Base-by-base conservation (phyloP, 345 rosid species). In the Mangifera indica region DNA sequence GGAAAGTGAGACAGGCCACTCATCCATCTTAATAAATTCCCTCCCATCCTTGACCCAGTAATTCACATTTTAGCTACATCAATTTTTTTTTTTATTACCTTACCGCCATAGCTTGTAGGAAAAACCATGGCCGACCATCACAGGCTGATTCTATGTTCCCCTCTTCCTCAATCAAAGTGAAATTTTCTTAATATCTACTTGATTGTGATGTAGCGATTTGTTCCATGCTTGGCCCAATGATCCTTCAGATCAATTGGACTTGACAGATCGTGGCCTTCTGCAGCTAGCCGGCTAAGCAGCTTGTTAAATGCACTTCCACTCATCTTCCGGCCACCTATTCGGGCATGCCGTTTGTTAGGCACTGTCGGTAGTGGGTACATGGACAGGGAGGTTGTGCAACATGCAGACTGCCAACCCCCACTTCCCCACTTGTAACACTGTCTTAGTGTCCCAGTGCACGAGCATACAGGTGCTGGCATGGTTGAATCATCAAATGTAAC, bases 361-460 rank as follows among this genome's bases (percentile, higher is more conserved):
- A 89, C 81, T 1, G 93, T 84, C 0, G 98, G 99, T 34, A 95
- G 82, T 1, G 99, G 99, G 68, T 92, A 77, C 89, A 91, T 79
- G 10, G 99, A 95, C 59, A 95, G 62, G 24, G 89, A 81, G 60
- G 96, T 95, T 5, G 99, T 95, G 94, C 99, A 95, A 69, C 99
- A 95, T 1, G 99, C 86, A 56, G 99, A 95, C 67, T 95, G 98
- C 99, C 99, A 95, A 12, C 99, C 99, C 32, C 99, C 98, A 49
- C 83, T 95, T 6, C 99, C 99, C 99, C 99, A 95, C 81, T 95
- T 95, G 80, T 95, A 95, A 88, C 98, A 95, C 72, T 95, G 99
- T 79, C 98, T 88, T 7, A 87, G 79, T 20, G 78, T 53, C 53
- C 98, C 97, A 1, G 99, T 95, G 83, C 99, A 95, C 9, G 99